A percentile compares a stretch with the other conserved stretches of the same genome.
phyloP scores from a whole-genome alignment of 1,139 yeast species.

The Pichia cactophila region DNA sequence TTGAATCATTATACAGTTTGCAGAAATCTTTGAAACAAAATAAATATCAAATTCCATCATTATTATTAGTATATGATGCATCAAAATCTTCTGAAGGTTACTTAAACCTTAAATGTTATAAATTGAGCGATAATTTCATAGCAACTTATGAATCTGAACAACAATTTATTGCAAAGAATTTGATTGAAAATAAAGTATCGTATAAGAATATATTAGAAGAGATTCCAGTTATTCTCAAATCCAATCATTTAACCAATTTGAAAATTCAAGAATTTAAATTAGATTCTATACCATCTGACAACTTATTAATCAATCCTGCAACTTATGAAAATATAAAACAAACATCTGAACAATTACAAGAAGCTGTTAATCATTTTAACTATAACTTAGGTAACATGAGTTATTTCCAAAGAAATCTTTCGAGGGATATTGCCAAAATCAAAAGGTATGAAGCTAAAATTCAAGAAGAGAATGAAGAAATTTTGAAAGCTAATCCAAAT shows the following conservation, averaged over 20 bases:
- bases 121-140: slow-evolving; percentile 59
- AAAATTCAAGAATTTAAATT: slow-evolving; percentile 23
- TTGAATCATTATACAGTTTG: slow-evolving; percentile 55
- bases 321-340: slow-evolving; percentile 28
- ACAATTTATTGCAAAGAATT: slow-evolving; percentile 59
- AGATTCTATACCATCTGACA: slow-evolving; percentile 18
- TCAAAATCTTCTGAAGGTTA: slow-evolving; percentile 53
- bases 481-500: slow-evolving; percentile 45
- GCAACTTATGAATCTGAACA: slow-evolving; percentile 40
- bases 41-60: slow-evolving; percentile 45
- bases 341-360: slow-evolving; percentile 61
- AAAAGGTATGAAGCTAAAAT: slow-evolving; percentile 71
- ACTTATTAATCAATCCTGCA: slow-evolving; percentile 33
- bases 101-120: slow-evolving; percentile 60
- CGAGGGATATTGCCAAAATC: slow-evolving; percentile 64
- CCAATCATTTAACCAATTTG: slow-evolving; percentile 41
- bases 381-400: slow-evolving; percentile 79
- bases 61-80: slow-evolving; percentile 64
- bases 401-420: slow-evolving; percentile 71
- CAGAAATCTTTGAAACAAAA: slow-evolving; percentile 42
- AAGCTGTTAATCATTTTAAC: slow-evolving; percentile 70
- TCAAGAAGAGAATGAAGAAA: slow-evolving; percentile 57
- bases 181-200: slow-evolving; percentile 55
- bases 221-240: slow-evolving; percentile 57
- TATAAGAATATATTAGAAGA: slow-evolving; percentile 68